Evolutionary conservation across 306 rosid species (phyloP), one percentile per base, ranked within the genome.

Genomic region (Vicia villosa): DNA sequence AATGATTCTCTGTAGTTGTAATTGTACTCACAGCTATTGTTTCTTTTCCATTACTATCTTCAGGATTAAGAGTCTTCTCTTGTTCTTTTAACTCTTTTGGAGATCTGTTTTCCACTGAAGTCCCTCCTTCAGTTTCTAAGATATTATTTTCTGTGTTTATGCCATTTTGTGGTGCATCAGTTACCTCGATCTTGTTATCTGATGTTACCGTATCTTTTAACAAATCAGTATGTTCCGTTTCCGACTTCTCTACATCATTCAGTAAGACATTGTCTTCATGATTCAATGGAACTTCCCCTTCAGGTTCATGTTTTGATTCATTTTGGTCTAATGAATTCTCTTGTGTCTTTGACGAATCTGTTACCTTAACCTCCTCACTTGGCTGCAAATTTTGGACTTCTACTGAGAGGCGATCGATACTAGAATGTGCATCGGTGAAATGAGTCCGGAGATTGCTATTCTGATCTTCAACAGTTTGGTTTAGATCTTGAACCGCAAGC

Each of bases 331-430:
- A 19, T 45, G 70, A 30, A 37, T 56, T 70, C 34, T 49, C 55
- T 66, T 64, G 75, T 37, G 26, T 49, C 17, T 69, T 51, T 56
- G 83, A 37, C 42, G 75, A 68, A 40, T 56, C 71, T 45, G 49
- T 46, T 37, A 45, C 63, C 57, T 78, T 74, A 11, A 73, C 66
- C 83, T 79, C 88, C 80, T 82, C 83, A 67, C 76, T 85, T 43
- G 75, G 84, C 67, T 75, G 82, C 59, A 74, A 63, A 32, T 57
- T 74, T 32, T 84, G 79, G 59, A 95, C 84, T 66, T 86, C 55
- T 59, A 64, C 88, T 12, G 88, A 87, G 42, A 95, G 79, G 56
- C 76, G 74, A 67, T 81, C 82, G 17, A 95, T 92, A 85, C 83
- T 66, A 49, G 77, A 63, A 17, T 15, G 75, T 3, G 88, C 87